Conservation (phyloP, 305 asterid species). For the Ilex paraguariensis region DNA sequence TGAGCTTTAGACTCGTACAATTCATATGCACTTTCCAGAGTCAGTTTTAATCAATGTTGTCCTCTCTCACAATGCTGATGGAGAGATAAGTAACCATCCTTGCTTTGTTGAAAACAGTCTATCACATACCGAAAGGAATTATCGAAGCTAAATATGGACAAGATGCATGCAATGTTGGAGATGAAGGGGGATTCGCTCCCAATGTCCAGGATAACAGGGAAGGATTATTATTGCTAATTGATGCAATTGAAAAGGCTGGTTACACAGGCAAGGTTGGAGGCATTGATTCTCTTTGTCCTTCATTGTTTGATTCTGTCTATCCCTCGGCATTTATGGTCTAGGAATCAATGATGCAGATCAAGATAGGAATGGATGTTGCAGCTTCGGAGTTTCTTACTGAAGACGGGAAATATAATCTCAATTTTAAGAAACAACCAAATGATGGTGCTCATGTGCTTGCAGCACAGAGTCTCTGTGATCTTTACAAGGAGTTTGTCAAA, state of each 20-base stretch:
- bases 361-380: slow-evolving; percentile 98
- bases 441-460: slow-evolving; percentile 87
- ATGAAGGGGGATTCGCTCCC: slow-evolving; percentile 99
- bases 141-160: slow-evolving; percentile 95
- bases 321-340: slow-evolving; percentile 8
- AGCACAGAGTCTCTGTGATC: slow-evolving; percentile 67
- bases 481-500: slow-evolving; percentile 71
- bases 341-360: slow-evolving; percentile 52
- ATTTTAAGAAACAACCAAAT: slow-evolving; percentile 94
- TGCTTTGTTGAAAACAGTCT: slow-evolving; percentile 47
- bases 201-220: slow-evolving; percentile 96
- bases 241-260: slow-evolving; percentile 95
- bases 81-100: background rate
- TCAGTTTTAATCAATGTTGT: too few relatives aligned
- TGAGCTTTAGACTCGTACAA: background rate
- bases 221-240: slow-evolving; percentile 82
- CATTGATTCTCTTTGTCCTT: slow-evolving; percentile 4
- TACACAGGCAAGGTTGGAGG: slow-evolving; percentile 71
- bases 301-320: background rate
- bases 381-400: slow-evolving; percentile 88
- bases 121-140: slow-evolving; percentile 85
- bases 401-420: slow-evolving; percentile 81
- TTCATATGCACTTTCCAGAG: background rate
- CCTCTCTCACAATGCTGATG: too few relatives aligned
- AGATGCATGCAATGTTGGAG: slow-evolving; percentile 99